Base-by-base conservation (phyloP, 805 yeast species). In the Nakazawaea siamensis region DNA sequence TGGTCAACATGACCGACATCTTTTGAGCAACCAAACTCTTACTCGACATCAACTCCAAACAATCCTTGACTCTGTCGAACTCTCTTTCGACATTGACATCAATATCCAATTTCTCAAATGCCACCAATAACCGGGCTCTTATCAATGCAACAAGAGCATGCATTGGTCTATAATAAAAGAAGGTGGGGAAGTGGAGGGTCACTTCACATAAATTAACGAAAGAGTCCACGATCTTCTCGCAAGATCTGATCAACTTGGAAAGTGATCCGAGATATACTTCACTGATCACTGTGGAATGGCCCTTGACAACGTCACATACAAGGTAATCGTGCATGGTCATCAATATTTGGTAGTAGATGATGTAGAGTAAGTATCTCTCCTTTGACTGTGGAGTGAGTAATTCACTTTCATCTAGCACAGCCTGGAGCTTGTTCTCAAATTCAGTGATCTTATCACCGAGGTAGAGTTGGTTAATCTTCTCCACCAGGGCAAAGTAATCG, bases 241-340 rank as follows among this genome's bases (percentile, higher is more conserved):
- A 62, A 5, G 65, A 58, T 33, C 60, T 57, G 26, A 69, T 66
- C 33, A 72, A 48, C 37, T 65, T 58, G 40, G 49, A 54, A 31
- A 70, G 47, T 18, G 66, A 57, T 39, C 60, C 64, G 16, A 58
- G 32, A 40, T 62, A 60, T 9, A 61, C 54, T 17, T 49, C 58
- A 28, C 48, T 58, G 36, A 46, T 39, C 18, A 43, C 43, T 29
- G 29, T 35, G 34, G 34, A 37, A 16, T 33, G 34, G 16, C 39
- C 39, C 18, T 31, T 24, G 13, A 37, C 35, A 4, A 33, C 37
- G 27, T 57, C 58, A 46, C 68, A 66, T n/a, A 70, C 69, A 18
- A 70, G 57, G 41, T 63, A 68, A 43, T 72, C 77, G 43, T 72
- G 68, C 57, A 68, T 61, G 19, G 69, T 59, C 66, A 70, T 65